These are phyloP conservation scores for Kwoniella mangroviensis DNA, from an alignment of 768 basidiomycete genomes.

Conservation along the genomic window DNA sequence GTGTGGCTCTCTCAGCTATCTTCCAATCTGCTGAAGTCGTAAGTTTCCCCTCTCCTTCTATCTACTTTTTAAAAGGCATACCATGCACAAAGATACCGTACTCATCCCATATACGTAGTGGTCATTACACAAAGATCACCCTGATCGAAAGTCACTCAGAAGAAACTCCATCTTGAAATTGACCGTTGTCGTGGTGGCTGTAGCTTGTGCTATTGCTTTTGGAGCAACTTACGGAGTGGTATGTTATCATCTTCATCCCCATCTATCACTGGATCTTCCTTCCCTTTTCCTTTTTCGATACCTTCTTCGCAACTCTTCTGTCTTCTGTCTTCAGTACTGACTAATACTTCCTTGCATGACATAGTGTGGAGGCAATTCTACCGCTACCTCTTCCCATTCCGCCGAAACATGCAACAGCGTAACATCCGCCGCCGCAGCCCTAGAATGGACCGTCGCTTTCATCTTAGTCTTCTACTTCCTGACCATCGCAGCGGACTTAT, in stretches of 20 bases:
- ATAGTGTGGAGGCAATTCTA: slow-evolving; percentile 43
- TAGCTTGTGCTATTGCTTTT: slow-evolving; percentile 57
- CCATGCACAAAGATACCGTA: no score
- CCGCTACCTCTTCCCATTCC: slow-evolving; percentile 25
- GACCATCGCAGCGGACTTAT: slow-evolving; percentile 59
- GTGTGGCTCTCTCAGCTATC: slow-evolving; percentile 57
- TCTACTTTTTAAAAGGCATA: no score
- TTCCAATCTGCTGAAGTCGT: slow-evolving; percentile 58
- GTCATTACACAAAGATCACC: slow-evolving; percentile 57
- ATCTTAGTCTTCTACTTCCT: slow-evolving; percentile 56
- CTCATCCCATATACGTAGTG: no score
- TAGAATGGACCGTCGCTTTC: slow-evolving; percentile 58
- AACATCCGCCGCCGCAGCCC: slow-evolving; percentile 53
- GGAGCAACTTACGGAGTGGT: slow-evolving; percentile 53
- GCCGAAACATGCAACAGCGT: slow-evolving; percentile 50
- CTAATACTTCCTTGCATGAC: not conserved
- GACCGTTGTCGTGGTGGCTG: slow-evolving; percentile 54
- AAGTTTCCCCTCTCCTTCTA: slow-evolving; percentile 21
- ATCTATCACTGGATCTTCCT: not conserved
- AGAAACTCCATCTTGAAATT: slow-evolving; percentile 59
- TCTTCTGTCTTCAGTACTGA: no score
- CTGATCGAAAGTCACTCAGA: slow-evolving; percentile 53
- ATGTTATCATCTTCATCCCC: slow-evolving; percentile 5
- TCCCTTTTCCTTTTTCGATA: not conserved
- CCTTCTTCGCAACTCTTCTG: no score